Conservation (phyloP, 176 grass and related monocot species). For the Oryza brachyantha region DNA sequence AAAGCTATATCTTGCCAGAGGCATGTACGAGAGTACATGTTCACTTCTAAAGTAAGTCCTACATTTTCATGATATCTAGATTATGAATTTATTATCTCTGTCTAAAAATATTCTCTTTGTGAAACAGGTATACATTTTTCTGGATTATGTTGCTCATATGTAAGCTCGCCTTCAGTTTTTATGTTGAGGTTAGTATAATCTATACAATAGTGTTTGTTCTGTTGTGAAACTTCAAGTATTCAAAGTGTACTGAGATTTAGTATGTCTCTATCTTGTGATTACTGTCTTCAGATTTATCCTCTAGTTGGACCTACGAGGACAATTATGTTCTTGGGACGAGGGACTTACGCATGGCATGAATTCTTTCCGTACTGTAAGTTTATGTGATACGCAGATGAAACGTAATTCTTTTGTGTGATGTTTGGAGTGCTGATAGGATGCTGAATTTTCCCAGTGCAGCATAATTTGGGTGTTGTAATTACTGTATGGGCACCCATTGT, state of each 20-base stretch:
- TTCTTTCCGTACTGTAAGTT: constrained; percentile 93
- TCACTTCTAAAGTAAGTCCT: constrained; percentile 87
- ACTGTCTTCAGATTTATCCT: constrained; percentile 70
- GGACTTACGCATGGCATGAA: constrained; percentile 78
- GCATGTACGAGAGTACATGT: constrained; percentile 80
- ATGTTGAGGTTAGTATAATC: constrained; percentile 79
- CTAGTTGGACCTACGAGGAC: constrained; percentile 74
- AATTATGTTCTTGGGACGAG: constrained; percentile 76
- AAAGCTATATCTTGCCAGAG: constrained; percentile 83
- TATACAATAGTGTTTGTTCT: background rate
- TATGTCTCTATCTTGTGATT: background rate
- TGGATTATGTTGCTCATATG: constrained; percentile 97
- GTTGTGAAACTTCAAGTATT: constrained; percentile 1
- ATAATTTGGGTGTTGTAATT: constrained; percentile 86
- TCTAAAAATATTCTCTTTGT: constrained; percentile 17
- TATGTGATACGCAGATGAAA: constrained; percentile 8
- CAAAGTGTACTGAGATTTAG: constrained; percentile 7
- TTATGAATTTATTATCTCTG: constrained; percentile 2
- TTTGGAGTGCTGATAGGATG: constrained; percentile 29
- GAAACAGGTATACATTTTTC: constrained; percentile 81
- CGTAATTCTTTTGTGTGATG: background rate
- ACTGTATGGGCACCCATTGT: constrained; percentile 93
- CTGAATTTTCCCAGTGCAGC: constrained; percentile 63
- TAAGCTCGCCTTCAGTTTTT: constrained; percentile 94
- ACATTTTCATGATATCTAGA: constrained; percentile 18